Base-by-base conservation (phyloP, 495 filamentous ascomycete genomes). In the Chaetomium tenue region DNA sequence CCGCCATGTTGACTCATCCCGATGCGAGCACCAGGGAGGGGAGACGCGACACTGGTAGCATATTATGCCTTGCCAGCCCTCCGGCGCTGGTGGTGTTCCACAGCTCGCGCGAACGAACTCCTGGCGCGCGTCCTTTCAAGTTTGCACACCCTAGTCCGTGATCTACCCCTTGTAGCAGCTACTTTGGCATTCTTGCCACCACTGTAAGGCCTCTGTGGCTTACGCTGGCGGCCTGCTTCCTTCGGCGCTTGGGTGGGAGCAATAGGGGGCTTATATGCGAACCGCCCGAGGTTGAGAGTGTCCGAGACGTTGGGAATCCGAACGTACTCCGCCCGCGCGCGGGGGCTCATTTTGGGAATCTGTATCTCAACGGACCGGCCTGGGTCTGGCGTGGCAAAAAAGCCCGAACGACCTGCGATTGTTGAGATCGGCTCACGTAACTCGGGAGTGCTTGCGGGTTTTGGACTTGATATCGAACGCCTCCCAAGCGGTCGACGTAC, bases 71-170 rank as follows among this genome's bases (percentile, higher is more conserved):
- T 18, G 8, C 51, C 51, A 8, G n/a, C 56, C 5, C 25, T 20
- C 26, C n/a, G 58, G 0, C 58, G 44, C 58, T 40, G 58, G 13
- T 51, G 28, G 13, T 61, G 47, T 13, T 23, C 59, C 12, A 40
- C 59, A 18, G 53, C 61, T 7, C 61, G 15, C 28, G 54, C 53
- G 48, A 63, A 63, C 4, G 30, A 18, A 28, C 61, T 64, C 47
- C 46, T 58, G 20, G 16, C 18, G 51, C 55, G 9, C 1, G 58
- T 3, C 20, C 15, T 42, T 15, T 58, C 42, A 1, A 59, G 55
- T 33, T 26, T 58, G 15, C 11, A 40, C 22, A 13, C 30, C 16
- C 23, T 55, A 12, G 28, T 30, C 51, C 40, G 40, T 18, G 40
- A 11, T 44, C 18, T 44, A 15, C 18, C 16, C 0, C 40, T 18